These are phyloP conservation scores for Tulasnella sp. DNA, from an alignment of 768 basidiomycete species.

Conservation along the genomic window DNA sequence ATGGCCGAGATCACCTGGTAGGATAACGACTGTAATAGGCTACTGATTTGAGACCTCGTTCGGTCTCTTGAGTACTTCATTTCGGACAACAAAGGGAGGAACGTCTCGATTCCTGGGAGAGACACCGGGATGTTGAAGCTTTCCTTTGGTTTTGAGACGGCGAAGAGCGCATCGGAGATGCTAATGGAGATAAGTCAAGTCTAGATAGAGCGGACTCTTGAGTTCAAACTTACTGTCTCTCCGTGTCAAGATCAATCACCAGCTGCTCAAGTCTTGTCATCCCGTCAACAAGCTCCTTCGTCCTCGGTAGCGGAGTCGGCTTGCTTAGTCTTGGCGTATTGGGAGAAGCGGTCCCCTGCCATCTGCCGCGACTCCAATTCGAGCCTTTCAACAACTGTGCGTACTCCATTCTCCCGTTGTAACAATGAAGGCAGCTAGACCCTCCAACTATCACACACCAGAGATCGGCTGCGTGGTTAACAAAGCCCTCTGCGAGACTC, in stretches of 20 bases:
- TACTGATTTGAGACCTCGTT: neutral
- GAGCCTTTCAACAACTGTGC: neutral
- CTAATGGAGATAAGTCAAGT: neutral
- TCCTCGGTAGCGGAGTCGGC: neutral
- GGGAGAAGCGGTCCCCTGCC: neutral
- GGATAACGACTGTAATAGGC: neutral
- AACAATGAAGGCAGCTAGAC: neutral
- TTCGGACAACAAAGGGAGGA: neutral
- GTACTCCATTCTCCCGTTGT: neutral
- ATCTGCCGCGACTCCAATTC: no score
- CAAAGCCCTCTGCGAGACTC: neutral
- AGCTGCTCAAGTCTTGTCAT: neutral
- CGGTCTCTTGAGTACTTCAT: neutral
- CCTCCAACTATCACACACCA: neutral
- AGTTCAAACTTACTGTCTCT: neutral
- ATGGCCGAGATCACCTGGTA: neutral
- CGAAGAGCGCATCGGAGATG: neutral
- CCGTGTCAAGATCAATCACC: neutral
- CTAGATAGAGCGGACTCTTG: neutral
- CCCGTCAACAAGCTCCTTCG: neutral
- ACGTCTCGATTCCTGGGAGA: neutral
- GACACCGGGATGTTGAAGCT: neutral
- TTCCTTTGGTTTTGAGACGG: neutral
- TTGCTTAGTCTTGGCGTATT: neutral
- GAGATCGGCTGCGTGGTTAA: neutral